Percentiles rank a stretch among this genome's conserved stretches.
Conservation (phyloP, 2,329 filamentous ascomycete genomes). For the Xylariaceae sp. region DNA sequence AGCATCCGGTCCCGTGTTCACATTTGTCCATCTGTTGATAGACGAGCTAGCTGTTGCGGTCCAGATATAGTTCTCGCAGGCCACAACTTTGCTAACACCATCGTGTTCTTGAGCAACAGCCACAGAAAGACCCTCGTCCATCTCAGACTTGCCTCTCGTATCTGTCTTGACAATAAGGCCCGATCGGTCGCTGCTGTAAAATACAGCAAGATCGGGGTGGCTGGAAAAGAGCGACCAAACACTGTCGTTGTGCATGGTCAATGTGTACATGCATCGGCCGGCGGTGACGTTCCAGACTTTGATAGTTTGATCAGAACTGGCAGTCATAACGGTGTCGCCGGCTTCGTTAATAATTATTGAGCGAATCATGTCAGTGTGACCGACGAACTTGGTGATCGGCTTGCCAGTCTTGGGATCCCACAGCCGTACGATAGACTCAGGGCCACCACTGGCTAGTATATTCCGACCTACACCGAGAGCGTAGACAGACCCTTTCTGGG, state of each 20-base stretch:
- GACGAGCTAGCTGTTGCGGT: constrained; percentile 85
- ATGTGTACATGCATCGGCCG: constrained; percentile 92
- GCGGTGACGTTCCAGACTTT: constrained; percentile 97
- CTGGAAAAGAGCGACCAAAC: constrained; percentile 94
- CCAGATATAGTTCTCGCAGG: constrained; percentile 75
- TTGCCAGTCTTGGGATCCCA: constrained; percentile 89
- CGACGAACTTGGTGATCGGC: constrained; percentile 91
- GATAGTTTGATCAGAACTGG: constrained; percentile 92
- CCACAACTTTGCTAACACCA: constrained; percentile 63
- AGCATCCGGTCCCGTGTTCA: constrained; percentile 71
- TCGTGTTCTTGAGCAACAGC: constrained; percentile 91
- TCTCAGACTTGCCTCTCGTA: constrained; percentile 62
- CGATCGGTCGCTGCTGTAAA: constrained; percentile 91
- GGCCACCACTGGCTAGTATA: constrained; percentile 85
- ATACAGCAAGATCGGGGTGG: constrained; percentile 76
- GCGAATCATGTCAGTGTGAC: constrained; percentile 90
- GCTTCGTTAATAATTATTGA: constrained; percentile 84
- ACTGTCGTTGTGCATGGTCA: constrained; percentile 98
- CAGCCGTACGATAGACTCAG: constrained; percentile 84
- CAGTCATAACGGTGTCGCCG: constrained; percentile 87
- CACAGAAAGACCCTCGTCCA: constrained; percentile 84
- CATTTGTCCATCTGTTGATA: constrained; percentile 84
- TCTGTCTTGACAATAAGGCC: constrained; percentile 96
- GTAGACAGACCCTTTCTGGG: constrained; percentile 92
- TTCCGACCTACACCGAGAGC: constrained; percentile 74